phyloP scores from a whole-genome alignment of 495 filamentous ascomycete genomes.

The Beverwykella pulmonaria region DNA sequence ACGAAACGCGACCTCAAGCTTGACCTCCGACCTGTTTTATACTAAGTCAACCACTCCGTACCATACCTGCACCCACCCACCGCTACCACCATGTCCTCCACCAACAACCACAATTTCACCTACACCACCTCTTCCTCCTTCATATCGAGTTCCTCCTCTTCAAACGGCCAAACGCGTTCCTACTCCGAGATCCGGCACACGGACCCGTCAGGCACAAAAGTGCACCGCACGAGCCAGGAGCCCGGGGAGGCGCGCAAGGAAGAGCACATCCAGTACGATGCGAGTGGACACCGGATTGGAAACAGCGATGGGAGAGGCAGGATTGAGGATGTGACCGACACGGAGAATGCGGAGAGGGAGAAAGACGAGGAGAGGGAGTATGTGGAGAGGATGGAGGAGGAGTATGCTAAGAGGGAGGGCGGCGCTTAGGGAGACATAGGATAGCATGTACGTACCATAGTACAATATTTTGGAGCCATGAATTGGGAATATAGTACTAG shows the following conservation, averaged over 20 bases:
- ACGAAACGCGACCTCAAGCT: too few relatives aligned
- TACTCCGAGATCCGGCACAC: constrained; percentile 7
- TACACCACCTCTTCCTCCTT: constrained; percentile 15
- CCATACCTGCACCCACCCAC: too few relatives aligned
- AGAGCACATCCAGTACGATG: constrained; percentile 21
- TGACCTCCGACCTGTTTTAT: too few relatives aligned
- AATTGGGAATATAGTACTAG: neutral
- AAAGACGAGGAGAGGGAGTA: constrained; percentile 15
- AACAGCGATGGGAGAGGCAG: neutral
- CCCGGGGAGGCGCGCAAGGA: constrained; percentile 19
- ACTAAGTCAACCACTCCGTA: too few relatives aligned
- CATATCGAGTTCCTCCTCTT: constrained; percentile 10
- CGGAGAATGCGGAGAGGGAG: constrained; percentile 14
- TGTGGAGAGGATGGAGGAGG: constrained; percentile 32
- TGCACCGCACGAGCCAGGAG: constrained; percentile 18
- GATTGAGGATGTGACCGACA: constrained; percentile 35
- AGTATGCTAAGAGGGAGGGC: constrained; percentile 36
- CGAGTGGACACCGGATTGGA: constrained; percentile 1
- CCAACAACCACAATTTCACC: neutral
- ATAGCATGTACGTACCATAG: too few relatives aligned
- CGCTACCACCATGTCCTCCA: neutral
- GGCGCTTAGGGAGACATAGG: constrained; percentile 18
- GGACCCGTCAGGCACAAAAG: constrained; percentile 25
- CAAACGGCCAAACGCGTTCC: constrained; percentile 18
- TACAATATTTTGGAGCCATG: too few relatives aligned